Base-by-base conservation (phyloP, 352 stramenopile genomes). In the Phytophthora parvispora region DNA sequence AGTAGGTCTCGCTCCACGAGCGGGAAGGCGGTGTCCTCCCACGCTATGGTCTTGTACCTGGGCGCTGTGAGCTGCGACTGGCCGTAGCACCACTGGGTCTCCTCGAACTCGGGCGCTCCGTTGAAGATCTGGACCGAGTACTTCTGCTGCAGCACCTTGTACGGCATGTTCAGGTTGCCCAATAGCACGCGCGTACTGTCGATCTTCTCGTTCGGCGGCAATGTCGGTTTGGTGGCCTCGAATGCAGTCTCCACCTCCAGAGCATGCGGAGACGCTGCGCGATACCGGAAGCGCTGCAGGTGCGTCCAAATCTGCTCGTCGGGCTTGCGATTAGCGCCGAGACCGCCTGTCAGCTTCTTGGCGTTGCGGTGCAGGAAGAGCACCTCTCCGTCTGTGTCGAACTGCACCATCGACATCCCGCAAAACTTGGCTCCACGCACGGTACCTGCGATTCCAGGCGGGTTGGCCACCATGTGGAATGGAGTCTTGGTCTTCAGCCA, bases 381-480 rank as follows among this genome's bases (percentile, higher is more conserved):
- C 15, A 87, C 70, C 12, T 81, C 61, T 20, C 75, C 67, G n/a
- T 71, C 34, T 18, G 67, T 59, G 48, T 84, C 75, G n/a, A 75
- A 69, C 43, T 86, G 75, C 22, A 80, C 66, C 75, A 86, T 90
- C 0, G 77, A 72, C 69, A 87, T 84, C 25, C 81, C 81, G 43
- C 81, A 90, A 40, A 88, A 88, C 28, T 84, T 84, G 49, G 45
- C 57, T 22, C 70, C 60, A 28, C 66, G 61, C 20, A 83, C 56
- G 27, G 72, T 69, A 6, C 81, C 81, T 2, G 77, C 79, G 1
- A 78, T 70, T 1, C 60, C 75, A 4, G 80, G 80, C 3, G 82
- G 77, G 7, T 64, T 76, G 2, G 64, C 47, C 28, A 90, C 74
- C 82, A 90, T 89, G 56, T 89, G 69, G 48, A 89, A 91, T 13